A percentile compares a stretch with the other conserved stretches of the same genome.
phyloP scores from a whole-genome alignment of 2,329 filamentous ascomycete genomes.

The Acephala macrosclerotiorum region DNA sequence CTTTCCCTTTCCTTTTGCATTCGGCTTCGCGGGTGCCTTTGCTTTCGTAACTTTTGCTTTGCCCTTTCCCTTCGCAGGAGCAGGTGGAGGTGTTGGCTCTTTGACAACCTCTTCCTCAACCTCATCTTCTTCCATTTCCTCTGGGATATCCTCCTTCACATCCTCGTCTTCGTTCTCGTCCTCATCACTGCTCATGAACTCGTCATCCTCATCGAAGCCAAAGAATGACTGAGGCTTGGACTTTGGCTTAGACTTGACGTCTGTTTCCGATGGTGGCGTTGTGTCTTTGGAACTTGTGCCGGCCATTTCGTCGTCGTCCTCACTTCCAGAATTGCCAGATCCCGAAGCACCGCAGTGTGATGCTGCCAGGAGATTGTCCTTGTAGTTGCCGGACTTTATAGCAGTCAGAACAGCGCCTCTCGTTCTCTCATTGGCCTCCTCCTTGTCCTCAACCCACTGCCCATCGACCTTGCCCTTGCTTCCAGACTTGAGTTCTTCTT shows the following conservation, averaged over 20 bases:
- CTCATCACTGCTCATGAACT: constrained; percentile 75
- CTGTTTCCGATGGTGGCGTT: constrained; percentile 54
- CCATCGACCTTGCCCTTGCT: constrained; percentile 78
- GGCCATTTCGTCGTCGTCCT: constrained; percentile 44
- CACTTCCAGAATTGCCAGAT: constrained; percentile 38
- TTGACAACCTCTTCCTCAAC: constrained; percentile 37
- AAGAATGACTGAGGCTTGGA: constrained; percentile 61
- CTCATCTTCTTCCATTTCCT: constrained; percentile 40
- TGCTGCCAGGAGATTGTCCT: constrained; percentile 62
- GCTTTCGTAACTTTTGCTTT: constrained; percentile 55
- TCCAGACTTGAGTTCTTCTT: constrained; percentile 83
- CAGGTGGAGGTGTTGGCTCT: constrained; percentile 31
- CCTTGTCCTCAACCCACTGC: constrained; percentile 94
- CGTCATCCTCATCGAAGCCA: constrained; percentile 82
- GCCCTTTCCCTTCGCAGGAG: constrained; percentile 47
- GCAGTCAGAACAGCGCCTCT: constrained; percentile 76
- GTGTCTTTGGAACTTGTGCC: constrained; percentile 50
- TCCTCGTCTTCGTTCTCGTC: constrained; percentile 48
- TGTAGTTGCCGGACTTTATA: constrained; percentile 70
- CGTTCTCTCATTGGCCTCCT: constrained; percentile 86
- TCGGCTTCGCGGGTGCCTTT: constrained; percentile 43
- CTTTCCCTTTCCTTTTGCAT: constrained; percentile 33
- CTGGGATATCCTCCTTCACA: constrained; percentile 35
- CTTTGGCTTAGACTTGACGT: constrained; percentile 43
- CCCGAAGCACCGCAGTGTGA: constrained; percentile 49